Evolutionary conservation across 768 basidiomycete genomes (phyloP).

Genomic region (Hericium coralloides): DNA sequence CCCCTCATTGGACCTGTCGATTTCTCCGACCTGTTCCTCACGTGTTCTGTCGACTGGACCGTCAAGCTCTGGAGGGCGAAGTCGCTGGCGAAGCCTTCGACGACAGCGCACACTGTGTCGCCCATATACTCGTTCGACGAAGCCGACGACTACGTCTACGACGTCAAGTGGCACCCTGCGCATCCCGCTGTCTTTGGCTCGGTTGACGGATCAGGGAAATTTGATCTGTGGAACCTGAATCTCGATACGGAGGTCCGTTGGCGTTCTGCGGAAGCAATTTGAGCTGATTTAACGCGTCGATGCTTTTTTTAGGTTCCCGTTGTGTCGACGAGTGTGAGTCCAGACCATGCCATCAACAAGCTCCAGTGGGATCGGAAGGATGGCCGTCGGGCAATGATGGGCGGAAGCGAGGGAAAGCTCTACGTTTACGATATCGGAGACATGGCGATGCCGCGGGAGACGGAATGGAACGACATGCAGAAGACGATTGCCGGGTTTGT

Average conservation of each 20-base stretch:
- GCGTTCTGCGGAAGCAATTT: not conserved
- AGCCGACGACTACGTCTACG: conserved; percentile 97
- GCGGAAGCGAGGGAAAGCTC: conserved; percentile 85
- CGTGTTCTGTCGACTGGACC: conserved; percentile 94
- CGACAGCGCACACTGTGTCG: conserved; percentile 40
- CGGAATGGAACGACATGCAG: conserved; percentile 91
- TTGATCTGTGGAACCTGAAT: conserved; percentile 97
- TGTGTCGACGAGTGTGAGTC: conserved; percentile 76
- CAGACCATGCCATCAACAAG: conserved; percentile 87
- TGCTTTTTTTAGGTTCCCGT: conserved; percentile 63
- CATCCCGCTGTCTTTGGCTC: conserved; percentile 93
- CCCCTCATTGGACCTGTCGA: conserved; percentile 87
- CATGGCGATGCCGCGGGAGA: conserved; percentile 77
- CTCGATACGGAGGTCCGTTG: conserved; percentile 84
- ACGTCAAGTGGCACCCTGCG: conserved; percentile 94
- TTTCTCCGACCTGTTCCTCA: conserved; percentile 92
- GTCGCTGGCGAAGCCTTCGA: conserved; percentile 65
- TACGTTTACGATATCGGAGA: conserved; percentile 96
- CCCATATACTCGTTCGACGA: conserved; percentile 95
- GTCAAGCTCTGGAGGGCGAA: conserved; percentile 93
- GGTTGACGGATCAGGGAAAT: conserved; percentile 91
- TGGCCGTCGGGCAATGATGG: conserved; percentile 81
- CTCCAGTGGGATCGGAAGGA: conserved; percentile 92
- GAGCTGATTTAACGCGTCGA: not conserved
- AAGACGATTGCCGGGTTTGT: conserved; percentile 68